Base-by-base conservation (phyloP, 176 grass and related monocot species). In the Aegilops speltoides region DNA sequence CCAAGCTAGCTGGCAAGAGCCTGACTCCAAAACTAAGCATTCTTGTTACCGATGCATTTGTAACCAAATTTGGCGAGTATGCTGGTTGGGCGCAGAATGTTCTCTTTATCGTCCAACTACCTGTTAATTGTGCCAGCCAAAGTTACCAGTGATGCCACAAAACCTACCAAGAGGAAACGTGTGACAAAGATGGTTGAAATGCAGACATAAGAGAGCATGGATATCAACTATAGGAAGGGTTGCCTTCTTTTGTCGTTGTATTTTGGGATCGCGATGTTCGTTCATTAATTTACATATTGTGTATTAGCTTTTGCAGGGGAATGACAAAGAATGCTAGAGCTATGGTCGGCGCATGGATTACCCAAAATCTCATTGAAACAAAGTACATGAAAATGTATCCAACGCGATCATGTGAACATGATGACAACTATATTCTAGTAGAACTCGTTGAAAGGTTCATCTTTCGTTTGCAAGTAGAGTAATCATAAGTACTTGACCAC, bases 11-110 rank as follows among this genome's bases (percentile, higher is more conserved):
- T 37, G 96, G 90, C 57, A 92, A 78, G 84, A 93, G 32, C 60
- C 76, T 98, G 75, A 94, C 86, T 8, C 81, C 84, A 0, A 98
- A 98, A 70, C 88, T 98, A 63, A 85, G 90, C 41, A 82, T 75
- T 85, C 75, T 87, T 71, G 88, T 98, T 1, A 77, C 91, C 0
- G 86, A 98, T 84, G 91, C 89, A 56, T 98, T 95, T 88, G 93
- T 96, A 78, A 22, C 88, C 75, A 96, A 87, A 87, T 98, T 94
- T 84, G 96, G 90, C 32, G 88, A 78, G 41, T 96, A 92, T 79
- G 96, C 96, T 25, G 93, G 96, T 57, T 98, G 93, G 96, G 96
- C 92, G 63, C 90, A 96, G 77, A 98, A 91, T 92, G 93, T 94
- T 43, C 90, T 96, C 9, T 98, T 98, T 66, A 98, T 98, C n/a